A percentile compares a stretch with the other conserved stretches of the same genome.
Evolutionary conservation across 257 asterid species (phyloP).

Genomic region (Solanum etuberosum): DNA sequence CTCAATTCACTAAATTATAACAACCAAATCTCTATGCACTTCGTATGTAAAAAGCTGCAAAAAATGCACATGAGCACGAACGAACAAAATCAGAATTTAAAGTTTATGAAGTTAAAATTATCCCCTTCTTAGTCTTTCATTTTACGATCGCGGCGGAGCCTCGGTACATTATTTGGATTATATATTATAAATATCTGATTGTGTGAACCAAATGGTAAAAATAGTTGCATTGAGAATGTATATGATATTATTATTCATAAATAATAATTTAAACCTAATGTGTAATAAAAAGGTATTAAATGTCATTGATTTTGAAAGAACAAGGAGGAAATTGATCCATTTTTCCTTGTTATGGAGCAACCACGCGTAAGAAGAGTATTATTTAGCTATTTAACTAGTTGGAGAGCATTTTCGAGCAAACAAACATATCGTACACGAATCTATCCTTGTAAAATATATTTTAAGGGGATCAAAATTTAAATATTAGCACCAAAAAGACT

Average conservation of each 20-base stretch:
- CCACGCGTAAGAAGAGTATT: background rate
- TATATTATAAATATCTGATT: no score
- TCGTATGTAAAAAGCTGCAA: no score
- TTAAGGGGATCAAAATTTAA: background rate
- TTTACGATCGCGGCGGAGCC: accelerated
- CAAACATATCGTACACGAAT: background rate
- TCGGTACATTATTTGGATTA: no score
- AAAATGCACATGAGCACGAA: accelerated
- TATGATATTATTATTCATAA: background rate
- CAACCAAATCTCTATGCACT: no score
- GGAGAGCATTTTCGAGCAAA: background rate
- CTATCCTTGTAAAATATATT: background rate
- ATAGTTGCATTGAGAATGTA: background rate
- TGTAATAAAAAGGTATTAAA: background rate
- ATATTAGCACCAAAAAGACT: background rate
- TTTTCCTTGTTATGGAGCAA: background rate
- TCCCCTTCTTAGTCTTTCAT: no score
- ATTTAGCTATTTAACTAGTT: no score
- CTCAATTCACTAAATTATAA: no score
- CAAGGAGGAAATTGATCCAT: background rate
- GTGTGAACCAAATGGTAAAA: background rate
- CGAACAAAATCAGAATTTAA: no score
- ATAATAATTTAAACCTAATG: background rate
- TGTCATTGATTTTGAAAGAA: background rate
- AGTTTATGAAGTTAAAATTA: no score